Base-by-base conservation (phyloP, 139 green algal species). In the Deuterostichococcus epilithicus region DNA sequence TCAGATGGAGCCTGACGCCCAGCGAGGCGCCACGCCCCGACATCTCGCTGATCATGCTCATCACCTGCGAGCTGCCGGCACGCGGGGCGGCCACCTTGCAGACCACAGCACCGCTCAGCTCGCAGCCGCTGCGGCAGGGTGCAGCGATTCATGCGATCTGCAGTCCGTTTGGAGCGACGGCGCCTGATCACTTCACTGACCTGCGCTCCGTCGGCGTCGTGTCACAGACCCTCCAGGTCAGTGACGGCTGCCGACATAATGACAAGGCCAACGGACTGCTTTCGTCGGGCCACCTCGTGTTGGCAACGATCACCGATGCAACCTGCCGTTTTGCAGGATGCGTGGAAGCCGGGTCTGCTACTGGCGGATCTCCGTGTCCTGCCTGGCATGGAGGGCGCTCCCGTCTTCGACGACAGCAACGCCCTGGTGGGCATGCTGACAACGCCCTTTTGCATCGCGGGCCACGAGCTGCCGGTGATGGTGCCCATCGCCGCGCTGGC, bases 301-400 rank as follows among this genome's bases (percentile, higher is more conserved):
- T n/a, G n/a, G n/a, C n/a, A n/a, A n/a, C n/a, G n/a, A n/a, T n/a
- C n/a, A n/a, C n/a, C n/a, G n/a, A n/a, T n/a, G n/a, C n/a, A n/a
- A n/a, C n/a, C 13, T 52, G 42, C 8, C 8, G 8, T 52, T 8
- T 8, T 33, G 72, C 25, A 74, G 72, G 30, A 26, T 22, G 0
- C 38, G 0, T 18, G 30, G 13, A 34, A 18, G 15, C 63, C 74
- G 0, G 65, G 66, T 0, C 37, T 92, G 44, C 76, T 89, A n/a
- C 69, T 87, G 22, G 37, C 87, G 2, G 90, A 94, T 67, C 47
- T 86, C 32, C 74, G 83, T 0, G 80, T 80, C 38, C 70, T 90
- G 52, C 90, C 90, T 0, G 90, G 90, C 34, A 91, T 94, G 86
- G 90, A 94, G 63, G 89, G 90, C 0, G 87, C 70, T 0, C 70